Percentiles rank a stretch among this genome's conserved stretches.
These are phyloP conservation scores for Zea luxurians DNA, from an alignment of 176 grass and related monocot species.

Conservation along the genomic window DNA sequence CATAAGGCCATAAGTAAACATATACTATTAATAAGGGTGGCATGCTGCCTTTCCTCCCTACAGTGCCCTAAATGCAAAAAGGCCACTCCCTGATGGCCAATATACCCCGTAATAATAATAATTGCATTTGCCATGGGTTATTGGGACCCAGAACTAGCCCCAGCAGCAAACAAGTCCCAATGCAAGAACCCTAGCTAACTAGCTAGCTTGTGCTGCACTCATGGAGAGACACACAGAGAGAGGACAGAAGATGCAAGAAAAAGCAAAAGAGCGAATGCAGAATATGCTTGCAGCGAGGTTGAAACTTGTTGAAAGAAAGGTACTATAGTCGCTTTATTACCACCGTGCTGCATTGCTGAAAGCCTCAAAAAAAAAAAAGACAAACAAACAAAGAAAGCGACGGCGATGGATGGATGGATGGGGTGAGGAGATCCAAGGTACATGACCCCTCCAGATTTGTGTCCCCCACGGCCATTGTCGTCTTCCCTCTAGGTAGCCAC, in stretches of 20 bases:
- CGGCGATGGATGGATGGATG: conserved; percentile 29
- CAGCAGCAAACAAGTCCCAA: conserved; percentile 30
- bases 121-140: conserved; percentile 3
- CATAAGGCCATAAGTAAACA: too few species aligned
- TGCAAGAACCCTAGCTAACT: conserved; percentile 31
- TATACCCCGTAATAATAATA: conserved; percentile 40
- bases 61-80: conserved; percentile 28
- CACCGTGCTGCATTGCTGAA: neutral
- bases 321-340: neutral
- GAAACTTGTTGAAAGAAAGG: conserved; percentile 18
- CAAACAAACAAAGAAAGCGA: neutral
- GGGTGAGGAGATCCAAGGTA: conserved; percentile 56
- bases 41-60: neutral
- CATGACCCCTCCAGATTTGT: conserved; percentile 55
- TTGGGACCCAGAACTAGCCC: conserved; percentile 20
- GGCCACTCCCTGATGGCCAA: conserved; percentile 36
- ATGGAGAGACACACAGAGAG: neutral
- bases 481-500: neutral
- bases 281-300: neutral
- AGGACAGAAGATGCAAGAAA: neutral
- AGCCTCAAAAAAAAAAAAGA: neutral
- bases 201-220: neutral
- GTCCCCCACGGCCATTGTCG: conserved; percentile 44
- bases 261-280: neutral
- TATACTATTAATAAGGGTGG: too few species aligned